Evolutionary conservation across 495 filamentous ascomycete genomes (phyloP), one percentile per base, ranked within the genome.

Genomic region (Tuber brumale): DNA sequence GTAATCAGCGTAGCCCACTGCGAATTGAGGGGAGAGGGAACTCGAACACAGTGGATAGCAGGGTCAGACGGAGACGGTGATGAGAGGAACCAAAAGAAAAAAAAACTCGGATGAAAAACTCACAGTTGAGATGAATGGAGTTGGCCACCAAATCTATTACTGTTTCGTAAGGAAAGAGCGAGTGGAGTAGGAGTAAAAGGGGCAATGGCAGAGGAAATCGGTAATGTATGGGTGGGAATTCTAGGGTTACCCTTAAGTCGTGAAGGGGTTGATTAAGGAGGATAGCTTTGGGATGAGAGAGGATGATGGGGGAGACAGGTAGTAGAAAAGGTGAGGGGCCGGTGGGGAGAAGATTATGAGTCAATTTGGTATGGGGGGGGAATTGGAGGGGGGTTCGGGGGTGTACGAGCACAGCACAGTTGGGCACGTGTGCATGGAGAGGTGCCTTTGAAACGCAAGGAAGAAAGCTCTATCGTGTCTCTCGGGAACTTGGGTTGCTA

Each of bases 261-360:
- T 75, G 76, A 81, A 70, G 78, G 77, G 77, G 73, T 75, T 73
- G 76, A 77, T 81, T 77, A 82, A 79, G 73, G 76, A 80, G 75
- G 76, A 77, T 69, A 74, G 77, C 80, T 78, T 76, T 70, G 39
- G 74, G 76, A 76, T 31, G 51, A 72, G 74, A 72, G 74, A 72
- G 73, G 78, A 70, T 72, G 81, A 81, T 78, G 79, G 69, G 74
- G 72, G 51, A 77, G 70, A 77, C 72, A 39, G 73, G 77, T 78
- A 72, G 75, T 66, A 18, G 57, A 66, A 19, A 19, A 66, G 57
- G 57, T 35, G 57, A 66, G 57, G 57, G 57, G 57, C 57, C 57
- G 79, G 78, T 78, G 71, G 75, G 70, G 77, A 75, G 69, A 70
- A 46, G 75, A 79, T 71, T 74, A 66, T 78, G 81, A 80, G 72